These are phyloP conservation scores for Rhodotorula paludigena DNA, from an alignment of 768 basidiomycete genomes.

Conservation along the genomic window DNA sequence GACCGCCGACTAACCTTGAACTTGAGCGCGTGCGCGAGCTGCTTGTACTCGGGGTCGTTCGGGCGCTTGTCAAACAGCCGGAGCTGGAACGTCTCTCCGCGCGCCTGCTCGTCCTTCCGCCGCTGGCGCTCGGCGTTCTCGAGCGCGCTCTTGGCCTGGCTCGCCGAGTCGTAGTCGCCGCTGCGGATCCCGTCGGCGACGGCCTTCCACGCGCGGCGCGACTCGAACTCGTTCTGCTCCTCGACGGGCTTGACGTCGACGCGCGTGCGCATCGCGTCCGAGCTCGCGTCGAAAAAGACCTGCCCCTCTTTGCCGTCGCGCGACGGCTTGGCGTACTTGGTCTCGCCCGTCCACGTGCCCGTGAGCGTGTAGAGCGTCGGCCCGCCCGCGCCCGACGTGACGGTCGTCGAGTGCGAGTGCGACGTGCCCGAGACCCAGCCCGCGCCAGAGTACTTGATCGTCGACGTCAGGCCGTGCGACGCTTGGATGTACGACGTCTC, in stretches of 20 bases:
- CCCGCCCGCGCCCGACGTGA: conserved; percentile 46
- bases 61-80: conserved; percentile 70
- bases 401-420: conserved; percentile 75
- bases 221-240: conserved; percentile 71
- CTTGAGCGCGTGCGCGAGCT: conserved; percentile 10
- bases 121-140: conserved; percentile 92
- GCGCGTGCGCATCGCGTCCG: conserved; percentile 62
- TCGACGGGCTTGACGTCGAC: conserved; percentile 61
- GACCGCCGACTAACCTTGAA: conserved; percentile 18
- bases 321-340: conserved; percentile 44
- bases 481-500: conserved; percentile 63
- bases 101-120: conserved; percentile 70
- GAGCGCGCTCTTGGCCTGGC: conserved; percentile 78
- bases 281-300: conserved; percentile 70
- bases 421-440: conserved; percentile 46
- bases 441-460: conserved; percentile 90
- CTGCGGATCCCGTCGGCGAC: conserved; percentile 87
- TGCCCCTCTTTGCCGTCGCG: conserved; percentile 51
- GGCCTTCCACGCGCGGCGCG: conserved; percentile 70
- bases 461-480: conserved; percentile 52
- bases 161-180: conserved; percentile 83
- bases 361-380: conserved; percentile 57
- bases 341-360: conserved; percentile 68
- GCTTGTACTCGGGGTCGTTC: conserved; percentile 58
- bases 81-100: conserved; percentile 64